These are phyloP conservation scores for Butyriboletus loyo DNA, from an alignment of 768 basidiomycete species.

Conservation along the genomic window DNA sequence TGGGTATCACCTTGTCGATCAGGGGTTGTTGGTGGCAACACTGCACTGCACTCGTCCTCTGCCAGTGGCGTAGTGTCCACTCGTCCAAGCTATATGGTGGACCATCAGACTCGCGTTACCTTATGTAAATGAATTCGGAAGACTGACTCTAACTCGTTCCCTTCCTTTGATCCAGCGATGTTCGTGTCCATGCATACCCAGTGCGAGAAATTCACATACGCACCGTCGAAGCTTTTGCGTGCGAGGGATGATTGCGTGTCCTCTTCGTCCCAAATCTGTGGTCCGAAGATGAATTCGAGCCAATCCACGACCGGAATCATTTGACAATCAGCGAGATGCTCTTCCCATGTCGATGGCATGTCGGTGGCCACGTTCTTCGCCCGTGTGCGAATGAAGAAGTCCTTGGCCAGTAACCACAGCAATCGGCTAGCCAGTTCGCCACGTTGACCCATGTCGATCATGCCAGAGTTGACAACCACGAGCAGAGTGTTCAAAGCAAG, in stretches of 20 bases:
- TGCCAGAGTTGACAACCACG: neutral
- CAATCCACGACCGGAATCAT: slow-evolving; percentile 6
- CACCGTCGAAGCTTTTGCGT: neutral
- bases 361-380: neutral
- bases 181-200: neutral
- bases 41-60: slow-evolving; percentile 11
- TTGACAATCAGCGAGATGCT: slow-evolving; percentile 9
- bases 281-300: neutral
- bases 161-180: neutral
- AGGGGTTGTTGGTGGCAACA: slow-evolving; percentile 11
- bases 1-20: slow-evolving; percentile 19
- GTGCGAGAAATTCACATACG: neutral
- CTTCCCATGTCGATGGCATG: slow-evolving; percentile 5
- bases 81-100: too few species aligned
- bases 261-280: too few species aligned
- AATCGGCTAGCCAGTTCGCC: neutral
- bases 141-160: neutral
- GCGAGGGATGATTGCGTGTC: too few species aligned
- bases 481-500: neutral
- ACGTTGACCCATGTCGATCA: neutral
- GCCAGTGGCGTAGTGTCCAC: slow-evolving; percentile 13
- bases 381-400: neutral
- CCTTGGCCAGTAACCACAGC: slow-evolving; percentile 9
- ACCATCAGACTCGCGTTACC: too few species aligned
- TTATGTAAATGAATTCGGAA: neutral